These are phyloP conservation scores for Fusarium metavorans DNA, from an alignment of 2,329 filamentous ascomycete species.

Conservation along the genomic window DNA sequence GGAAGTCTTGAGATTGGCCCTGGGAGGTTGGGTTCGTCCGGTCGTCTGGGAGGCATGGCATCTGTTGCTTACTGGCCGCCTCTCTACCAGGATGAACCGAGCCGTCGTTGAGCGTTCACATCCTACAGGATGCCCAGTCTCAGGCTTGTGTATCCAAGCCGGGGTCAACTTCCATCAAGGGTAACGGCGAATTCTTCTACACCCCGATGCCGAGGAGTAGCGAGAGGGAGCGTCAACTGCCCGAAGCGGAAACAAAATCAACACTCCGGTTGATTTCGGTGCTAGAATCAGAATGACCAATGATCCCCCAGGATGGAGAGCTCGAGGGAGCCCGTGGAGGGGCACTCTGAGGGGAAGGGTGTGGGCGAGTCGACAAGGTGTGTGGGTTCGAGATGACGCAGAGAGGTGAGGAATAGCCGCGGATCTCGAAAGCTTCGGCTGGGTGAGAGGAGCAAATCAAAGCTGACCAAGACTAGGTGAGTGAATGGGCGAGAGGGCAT, in stretches of 20 bases:
- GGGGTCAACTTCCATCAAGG: neutral
- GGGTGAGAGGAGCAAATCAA: slow-evolving; percentile 30
- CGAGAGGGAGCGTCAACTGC: neutral
- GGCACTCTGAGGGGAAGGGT: slow-evolving; percentile 11
- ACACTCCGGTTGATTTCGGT: slow-evolving; percentile 4
- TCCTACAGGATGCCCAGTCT: neutral
- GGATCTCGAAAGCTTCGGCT: slow-evolving; percentile 31
- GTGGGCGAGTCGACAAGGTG: neutral
- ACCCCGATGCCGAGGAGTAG: neutral
- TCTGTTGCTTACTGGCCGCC: neutral
- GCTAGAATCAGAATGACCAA: neutral
- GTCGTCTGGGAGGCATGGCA: neutral
- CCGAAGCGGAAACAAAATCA: neutral
- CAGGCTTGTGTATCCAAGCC: neutral
- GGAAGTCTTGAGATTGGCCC: slow-evolving; percentile 8
- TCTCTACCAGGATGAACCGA: neutral
- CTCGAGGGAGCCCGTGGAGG: neutral
- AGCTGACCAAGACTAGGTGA: slow-evolving; percentile 2
- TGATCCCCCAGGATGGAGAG: neutral
- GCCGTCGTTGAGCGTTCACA: neutral
- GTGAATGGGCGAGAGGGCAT: neutral
- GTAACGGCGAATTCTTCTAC: neutral
- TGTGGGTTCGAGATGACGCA: slow-evolving; percentile 24
- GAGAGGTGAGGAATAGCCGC: slow-evolving; percentile 36
- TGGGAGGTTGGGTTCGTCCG: neutral